Conservation (phyloP, 345 rosid species). For the Hibiscus syriacus region DNA sequence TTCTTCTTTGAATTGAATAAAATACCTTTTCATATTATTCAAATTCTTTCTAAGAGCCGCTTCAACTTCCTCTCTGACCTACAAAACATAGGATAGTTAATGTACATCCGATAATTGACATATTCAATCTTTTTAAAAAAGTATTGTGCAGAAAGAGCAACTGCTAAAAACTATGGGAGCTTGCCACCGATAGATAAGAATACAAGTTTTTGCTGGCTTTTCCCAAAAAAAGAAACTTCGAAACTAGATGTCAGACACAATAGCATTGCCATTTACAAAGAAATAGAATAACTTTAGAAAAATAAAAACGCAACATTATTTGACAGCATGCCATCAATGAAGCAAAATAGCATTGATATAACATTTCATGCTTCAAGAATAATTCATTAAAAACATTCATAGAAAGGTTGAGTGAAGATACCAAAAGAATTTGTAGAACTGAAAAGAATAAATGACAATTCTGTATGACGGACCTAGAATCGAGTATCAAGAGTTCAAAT, state of each 20-base stretch:
- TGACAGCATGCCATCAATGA: not conserved
- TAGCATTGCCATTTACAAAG: not conserved
- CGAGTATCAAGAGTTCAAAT: not conserved
- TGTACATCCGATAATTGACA: not conserved
- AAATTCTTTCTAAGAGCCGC: slow-evolving; percentile 70
- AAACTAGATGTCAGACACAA: not conserved
- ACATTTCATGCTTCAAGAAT: not conserved
- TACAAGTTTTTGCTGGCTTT: not conserved
- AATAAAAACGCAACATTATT: not conserved
- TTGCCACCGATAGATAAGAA: not conserved
- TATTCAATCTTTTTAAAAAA: not conserved
- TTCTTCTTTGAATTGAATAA: slow-evolving; percentile 1
- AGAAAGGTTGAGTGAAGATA: not conserved
- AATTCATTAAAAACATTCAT: not conserved
- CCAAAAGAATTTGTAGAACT: not conserved
- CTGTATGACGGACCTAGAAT: not conserved
- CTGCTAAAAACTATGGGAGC: not conserved
- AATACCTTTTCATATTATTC: slow-evolving; percentile 56
- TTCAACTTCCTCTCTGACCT: slow-evolving; percentile 98
- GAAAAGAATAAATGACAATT: not conserved
- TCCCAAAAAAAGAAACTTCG: not conserved
- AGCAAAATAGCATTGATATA: not conserved
- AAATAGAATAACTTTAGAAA: not conserved
- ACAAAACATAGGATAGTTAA: slow-evolving; percentile 16
- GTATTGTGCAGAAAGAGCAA: not conserved